Evolutionary conservation across 805 yeast species (phyloP).

Genomic region (Isabelozyma pseudorhagii): DNA sequence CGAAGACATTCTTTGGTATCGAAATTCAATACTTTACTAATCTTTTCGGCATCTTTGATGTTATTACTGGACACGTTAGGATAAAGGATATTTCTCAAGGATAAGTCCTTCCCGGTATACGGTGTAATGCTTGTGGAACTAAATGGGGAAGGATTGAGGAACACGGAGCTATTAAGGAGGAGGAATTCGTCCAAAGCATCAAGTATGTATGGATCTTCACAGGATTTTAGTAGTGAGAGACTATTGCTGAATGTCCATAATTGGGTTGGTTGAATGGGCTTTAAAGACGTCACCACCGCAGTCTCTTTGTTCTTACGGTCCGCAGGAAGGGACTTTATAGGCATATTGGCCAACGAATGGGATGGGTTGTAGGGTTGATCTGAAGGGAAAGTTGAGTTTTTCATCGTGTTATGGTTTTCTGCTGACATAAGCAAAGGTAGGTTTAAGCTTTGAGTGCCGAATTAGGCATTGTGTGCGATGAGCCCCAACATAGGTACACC

Average conservation of each 20-base stretch:
- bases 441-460: not conserved
- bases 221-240: conserved; percentile 24
- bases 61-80: conserved; percentile 29
- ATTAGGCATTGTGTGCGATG: not conserved
- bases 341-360: not conserved
- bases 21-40: conserved; percentile 37
- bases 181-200: conserved; percentile 41
- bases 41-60: conserved; percentile 35
- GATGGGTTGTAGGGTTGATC: not conserved
- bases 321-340: not conserved
- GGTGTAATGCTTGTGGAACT: not conserved
- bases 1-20: conserved; percentile 48
- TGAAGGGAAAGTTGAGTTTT: not conserved
- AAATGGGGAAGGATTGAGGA: conserved; percentile 33
- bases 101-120: conserved; percentile 21
- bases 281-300: conserved; percentile 8
- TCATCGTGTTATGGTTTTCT: not conserved
- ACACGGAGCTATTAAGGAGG: conserved; percentile 24
- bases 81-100: conserved; percentile 40
- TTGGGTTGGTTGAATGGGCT: conserved; percentile 32
- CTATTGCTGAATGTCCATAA: conserved; percentile 42
- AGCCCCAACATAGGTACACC: no score
- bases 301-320: not conserved
- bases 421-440: not conserved
- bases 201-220: conserved; percentile 26